A percentile compares a stretch with the other conserved stretches of the same genome.
Conservation (phyloP, 306 rosid species). For the Rubus idaeus region DNA sequence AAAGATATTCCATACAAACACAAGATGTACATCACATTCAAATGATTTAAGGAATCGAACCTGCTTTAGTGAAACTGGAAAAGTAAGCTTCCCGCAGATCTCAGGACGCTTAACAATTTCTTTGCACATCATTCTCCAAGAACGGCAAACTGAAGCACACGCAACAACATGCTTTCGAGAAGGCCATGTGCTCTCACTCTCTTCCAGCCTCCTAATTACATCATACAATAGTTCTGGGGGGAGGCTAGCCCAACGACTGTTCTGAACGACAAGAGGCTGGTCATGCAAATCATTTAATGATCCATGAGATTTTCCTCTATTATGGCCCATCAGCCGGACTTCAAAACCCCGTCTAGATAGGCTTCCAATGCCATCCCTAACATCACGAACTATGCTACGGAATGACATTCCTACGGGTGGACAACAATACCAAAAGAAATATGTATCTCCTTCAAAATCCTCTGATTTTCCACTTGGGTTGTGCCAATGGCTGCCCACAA, state of each 20-base stretch:
- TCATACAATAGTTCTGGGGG: constrained; percentile 79
- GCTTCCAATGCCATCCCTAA: constrained; percentile 87
- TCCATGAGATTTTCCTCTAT: constrained; percentile 81
- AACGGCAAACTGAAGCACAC: constrained; percentile 80
- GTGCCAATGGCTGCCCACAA: constrained; percentile 39
- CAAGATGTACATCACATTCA: not conserved
- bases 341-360: constrained; percentile 82
- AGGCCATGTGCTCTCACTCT: constrained; percentile 84
- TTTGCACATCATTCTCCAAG: constrained; percentile 91
- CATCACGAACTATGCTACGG: constrained; percentile 89
- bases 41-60: constrained; percentile 33
- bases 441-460: constrained; percentile 23
- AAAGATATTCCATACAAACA: not conserved
- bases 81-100: constrained; percentile 79
- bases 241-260: constrained; percentile 77
- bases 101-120: constrained; percentile 76
- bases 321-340: constrained; percentile 61
- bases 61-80: constrained; percentile 88
- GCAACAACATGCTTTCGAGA: constrained; percentile 81
- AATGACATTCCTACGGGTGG: constrained; percentile 62
- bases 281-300: constrained; percentile 70
- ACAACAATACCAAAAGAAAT: constrained; percentile 23
- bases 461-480: constrained; percentile 31
- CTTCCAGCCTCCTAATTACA: constrained; percentile 77
- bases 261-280: constrained; percentile 62